Conservation (phyloP, 2,329 filamentous ascomycete species). For the Colletotrichum phormii region DNA sequence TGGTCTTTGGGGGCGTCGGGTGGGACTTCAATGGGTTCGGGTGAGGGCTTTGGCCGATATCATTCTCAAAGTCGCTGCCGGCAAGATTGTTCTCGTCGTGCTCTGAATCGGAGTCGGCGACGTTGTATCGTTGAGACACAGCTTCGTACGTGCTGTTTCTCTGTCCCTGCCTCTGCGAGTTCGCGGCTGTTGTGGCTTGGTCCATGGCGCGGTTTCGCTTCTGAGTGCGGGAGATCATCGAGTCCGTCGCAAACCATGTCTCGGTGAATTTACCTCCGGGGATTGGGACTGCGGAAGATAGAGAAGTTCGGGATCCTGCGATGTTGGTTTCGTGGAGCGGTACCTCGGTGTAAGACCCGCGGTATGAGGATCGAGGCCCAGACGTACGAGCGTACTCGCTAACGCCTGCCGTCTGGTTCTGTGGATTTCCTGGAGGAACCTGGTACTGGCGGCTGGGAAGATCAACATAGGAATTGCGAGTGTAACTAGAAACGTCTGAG, state of each 20-base stretch:
- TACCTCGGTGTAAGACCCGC: slow-evolving; percentile 63
- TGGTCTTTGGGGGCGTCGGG: slow-evolving; percentile 48
- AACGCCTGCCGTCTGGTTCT: slow-evolving; percentile 56
- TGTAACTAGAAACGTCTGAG: slow-evolving; percentile 68
- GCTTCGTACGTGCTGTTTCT: slow-evolving; percentile 55
- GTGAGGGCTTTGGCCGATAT: slow-evolving; percentile 43
- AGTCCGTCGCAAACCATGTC: slow-evolving; percentile 66
- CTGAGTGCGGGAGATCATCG: slow-evolving; percentile 65
- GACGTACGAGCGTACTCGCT: slow-evolving; percentile 62
- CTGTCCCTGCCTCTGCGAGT: slow-evolving; percentile 45
- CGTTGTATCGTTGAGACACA: slow-evolving; percentile 57
- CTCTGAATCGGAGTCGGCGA: slow-evolving; percentile 53
- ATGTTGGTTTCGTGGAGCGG: slow-evolving; percentile 53
- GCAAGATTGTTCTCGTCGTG: slow-evolving; percentile 47
- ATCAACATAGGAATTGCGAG: slow-evolving; percentile 65
- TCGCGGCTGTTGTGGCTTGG: slow-evolving; percentile 43
- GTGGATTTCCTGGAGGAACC: slow-evolving; percentile 54
- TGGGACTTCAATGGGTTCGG: slow-evolving; percentile 67
- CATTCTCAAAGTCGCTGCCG: slow-evolving; percentile 41
- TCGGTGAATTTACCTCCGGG: slow-evolving; percentile 61
- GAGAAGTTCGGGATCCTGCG: slow-evolving; percentile 17
- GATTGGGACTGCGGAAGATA: slow-evolving; percentile 30
- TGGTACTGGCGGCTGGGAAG: slow-evolving; percentile 69
- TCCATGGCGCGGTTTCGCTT: slow-evolving; percentile 60
- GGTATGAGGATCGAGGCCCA: slow-evolving; percentile 47